Percentiles rank a stretch among this genome's conserved stretches.
Evolutionary conservation across 1,284 basidiomycete genomes (phyloP).

Genomic region (Ceratorhiza oryzae-sativae): DNA sequence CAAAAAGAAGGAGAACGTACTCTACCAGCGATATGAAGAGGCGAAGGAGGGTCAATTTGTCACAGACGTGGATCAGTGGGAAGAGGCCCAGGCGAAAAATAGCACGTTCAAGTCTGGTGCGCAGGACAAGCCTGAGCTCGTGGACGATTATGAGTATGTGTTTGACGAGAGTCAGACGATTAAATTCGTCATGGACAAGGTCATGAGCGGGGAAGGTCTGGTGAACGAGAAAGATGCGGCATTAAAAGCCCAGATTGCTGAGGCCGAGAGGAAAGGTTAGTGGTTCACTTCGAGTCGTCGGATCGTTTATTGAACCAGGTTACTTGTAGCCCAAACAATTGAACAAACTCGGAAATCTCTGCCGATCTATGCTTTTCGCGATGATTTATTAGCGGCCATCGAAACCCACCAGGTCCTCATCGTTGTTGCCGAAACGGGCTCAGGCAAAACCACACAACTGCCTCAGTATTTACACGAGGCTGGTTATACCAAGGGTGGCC

Average conservation of each 20-base stretch:
- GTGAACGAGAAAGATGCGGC: slow-evolving; percentile 89
- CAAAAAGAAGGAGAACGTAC: slow-evolving; percentile 92
- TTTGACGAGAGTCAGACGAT: slow-evolving; percentile 98
- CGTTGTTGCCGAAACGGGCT: slow-evolving; percentile 93
- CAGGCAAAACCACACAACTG: slow-evolving; percentile 97
- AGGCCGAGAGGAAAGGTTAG: slow-evolving; percentile 88
- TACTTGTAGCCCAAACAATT: slow-evolving; percentile 75
- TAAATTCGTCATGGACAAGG: slow-evolving; percentile 89
- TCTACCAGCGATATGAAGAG: slow-evolving; percentile 96
- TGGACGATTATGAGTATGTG: slow-evolving; percentile 94
- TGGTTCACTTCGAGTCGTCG: slow-evolving; percentile 37
- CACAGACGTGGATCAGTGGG: slow-evolving; percentile 97
- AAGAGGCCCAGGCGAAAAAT: slow-evolving; percentile 88
- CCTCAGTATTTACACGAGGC: slow-evolving; percentile 99
- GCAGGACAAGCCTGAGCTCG: slow-evolving; percentile 80
- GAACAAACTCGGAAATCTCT: slow-evolving; percentile 91
- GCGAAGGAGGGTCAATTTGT: slow-evolving; percentile 90
- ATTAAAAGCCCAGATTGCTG: slow-evolving; percentile 87
- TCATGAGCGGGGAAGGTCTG: slow-evolving; percentile 69
- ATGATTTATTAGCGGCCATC: slow-evolving; percentile 88
- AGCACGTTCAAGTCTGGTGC: slow-evolving; percentile 90
- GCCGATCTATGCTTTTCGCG: slow-evolving; percentile 87
- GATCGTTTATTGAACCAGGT: slow-evolving; percentile 33
- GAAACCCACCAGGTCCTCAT: slow-evolving; percentile 91
- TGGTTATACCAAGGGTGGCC: slow-evolving; percentile 87